Percentiles rank a stretch among this genome's conserved stretches.
phyloP scores from a whole-genome alignment of 1,139 yeast genomes.

The Suhomyces bokatorum region DNA sequence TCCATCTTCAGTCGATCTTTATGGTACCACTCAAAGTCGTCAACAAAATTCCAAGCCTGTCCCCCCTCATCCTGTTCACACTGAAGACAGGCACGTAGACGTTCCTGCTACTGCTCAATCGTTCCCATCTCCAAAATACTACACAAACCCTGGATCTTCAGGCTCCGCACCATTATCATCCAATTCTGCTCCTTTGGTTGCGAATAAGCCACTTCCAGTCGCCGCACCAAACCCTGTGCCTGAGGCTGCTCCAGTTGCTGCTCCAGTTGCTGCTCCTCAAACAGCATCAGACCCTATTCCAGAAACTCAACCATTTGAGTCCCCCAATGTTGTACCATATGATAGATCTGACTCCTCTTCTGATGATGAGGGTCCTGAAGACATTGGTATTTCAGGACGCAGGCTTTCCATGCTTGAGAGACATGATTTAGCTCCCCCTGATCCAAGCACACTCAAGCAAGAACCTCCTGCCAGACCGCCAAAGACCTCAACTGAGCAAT shows the following conservation, averaged over 20 bases:
- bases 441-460: conserved; percentile 3
- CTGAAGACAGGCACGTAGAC: conserved; percentile 5
- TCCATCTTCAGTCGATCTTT: conserved; percentile 6
- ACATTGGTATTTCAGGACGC: conserved; percentile 19
- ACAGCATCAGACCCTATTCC: conserved; percentile 3
- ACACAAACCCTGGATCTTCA: conserved; percentile 14
- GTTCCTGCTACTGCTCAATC: conserved; percentile 6
- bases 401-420: conserved; percentile 35
- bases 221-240: background rate
- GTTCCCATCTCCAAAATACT: conserved; percentile 15
- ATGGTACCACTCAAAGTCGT: conserved; percentile 1
- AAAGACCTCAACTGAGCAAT: conserved; percentile 1
- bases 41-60: background rate
- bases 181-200: conserved; percentile 4
- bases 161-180: background rate
- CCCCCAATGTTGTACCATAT: conserved; percentile 27
- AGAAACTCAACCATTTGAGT: conserved; percentile 12
- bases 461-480: conserved; percentile 6
- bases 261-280: background rate
- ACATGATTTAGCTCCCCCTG: conserved; percentile 29
- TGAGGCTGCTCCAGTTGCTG: background rate
- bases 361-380: conserved; percentile 27
- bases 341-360: conserved; percentile 23
- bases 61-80: conserved; percentile 1
- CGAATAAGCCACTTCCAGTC: background rate